phyloP scores from a whole-genome alignment of 257 asterid genomes.

The Anisodus acutangulus region DNA sequence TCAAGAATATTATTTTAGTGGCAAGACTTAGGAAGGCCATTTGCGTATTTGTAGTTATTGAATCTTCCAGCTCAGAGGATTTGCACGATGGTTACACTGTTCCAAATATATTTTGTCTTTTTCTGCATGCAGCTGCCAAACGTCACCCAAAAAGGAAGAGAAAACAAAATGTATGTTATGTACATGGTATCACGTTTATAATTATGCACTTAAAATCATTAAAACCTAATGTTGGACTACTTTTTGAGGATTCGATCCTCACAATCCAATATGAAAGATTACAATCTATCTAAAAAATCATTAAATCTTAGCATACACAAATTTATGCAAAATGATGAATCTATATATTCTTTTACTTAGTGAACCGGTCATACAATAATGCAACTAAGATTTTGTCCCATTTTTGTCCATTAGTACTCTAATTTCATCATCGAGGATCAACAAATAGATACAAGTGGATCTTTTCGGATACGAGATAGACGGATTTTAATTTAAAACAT shows the following conservation, averaged over 20 bases:
- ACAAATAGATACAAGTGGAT: not conserved
- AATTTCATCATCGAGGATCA: not conserved
- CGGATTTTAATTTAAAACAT: not conserved
- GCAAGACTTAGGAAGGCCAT: too few relatives aligned
- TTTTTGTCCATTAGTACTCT: not conserved
- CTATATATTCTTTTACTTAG: not conserved
- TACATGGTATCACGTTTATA: not conserved
- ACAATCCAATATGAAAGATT: not conserved
- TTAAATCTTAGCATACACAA: not conserved
- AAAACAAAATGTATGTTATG: not conserved
- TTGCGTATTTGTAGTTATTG: too few relatives aligned
- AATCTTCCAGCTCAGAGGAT: conserved; percentile 23
- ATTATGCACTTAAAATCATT: not conserved
- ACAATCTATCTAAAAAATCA: not conserved
- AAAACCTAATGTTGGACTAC: not conserved
- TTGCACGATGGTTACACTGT: conserved; percentile 29
- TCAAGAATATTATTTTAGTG: too few relatives aligned
- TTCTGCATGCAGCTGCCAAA: conserved; percentile 3
- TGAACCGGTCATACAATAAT: not conserved
- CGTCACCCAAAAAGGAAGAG: not conserved
- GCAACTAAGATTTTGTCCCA: not conserved
- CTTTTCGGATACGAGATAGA: not conserved
- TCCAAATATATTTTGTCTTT: not conserved
- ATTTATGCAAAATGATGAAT: not conserved
- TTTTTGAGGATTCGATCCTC: not conserved